Percentiles rank a stretch among this genome's conserved stretches.
Evolutionary conservation across 2,329 filamentous ascomycete species (phyloP).

Genomic region (Botryosphaeria agaves): DNA sequence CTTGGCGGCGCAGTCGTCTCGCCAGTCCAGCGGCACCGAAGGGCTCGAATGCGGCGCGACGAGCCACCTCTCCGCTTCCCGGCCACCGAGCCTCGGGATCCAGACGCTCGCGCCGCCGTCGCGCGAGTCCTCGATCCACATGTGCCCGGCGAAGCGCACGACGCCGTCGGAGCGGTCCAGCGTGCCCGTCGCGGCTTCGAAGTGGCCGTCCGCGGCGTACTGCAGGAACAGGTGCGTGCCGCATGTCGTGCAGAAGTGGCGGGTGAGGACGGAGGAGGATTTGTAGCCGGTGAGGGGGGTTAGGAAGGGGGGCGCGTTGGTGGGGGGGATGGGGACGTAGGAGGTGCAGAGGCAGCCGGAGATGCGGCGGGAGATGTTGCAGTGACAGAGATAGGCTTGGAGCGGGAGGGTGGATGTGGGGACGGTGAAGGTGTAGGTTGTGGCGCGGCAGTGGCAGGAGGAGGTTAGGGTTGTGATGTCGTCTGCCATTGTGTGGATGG

Average conservation of each 20-base stretch:
- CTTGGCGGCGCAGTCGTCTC: neutral
- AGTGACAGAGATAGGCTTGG: slow-evolving; percentile 31
- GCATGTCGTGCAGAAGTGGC: slow-evolving; percentile 34
- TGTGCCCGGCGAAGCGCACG: slow-evolving; percentile 14
- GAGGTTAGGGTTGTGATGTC: neutral
- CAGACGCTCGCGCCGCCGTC: slow-evolving; percentile 21
- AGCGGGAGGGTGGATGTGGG: slow-evolving; percentile 18
- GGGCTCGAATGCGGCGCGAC: slow-evolving; percentile 5
- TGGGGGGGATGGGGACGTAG: slow-evolving; percentile 22
- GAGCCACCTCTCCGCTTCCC: slow-evolving; percentile 12
- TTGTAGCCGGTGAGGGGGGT: slow-evolving; percentile 25
- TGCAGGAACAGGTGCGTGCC: slow-evolving; percentile 23
- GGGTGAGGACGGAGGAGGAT: slow-evolving; percentile 22
- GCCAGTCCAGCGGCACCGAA: slow-evolving; percentile 10
- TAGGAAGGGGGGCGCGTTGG: slow-evolving; percentile 14
- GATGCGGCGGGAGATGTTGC: slow-evolving; percentile 29
- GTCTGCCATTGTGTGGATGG: too few relatives aligned
- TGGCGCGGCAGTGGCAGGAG: slow-evolving; percentile 19
- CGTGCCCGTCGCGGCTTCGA: slow-evolving; percentile 13
- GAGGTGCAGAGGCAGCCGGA: slow-evolving; percentile 29
- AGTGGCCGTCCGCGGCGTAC: slow-evolving; percentile 6
- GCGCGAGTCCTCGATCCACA: slow-evolving; percentile 14
- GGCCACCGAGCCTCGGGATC: slow-evolving; percentile 10
- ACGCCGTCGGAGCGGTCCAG: slow-evolving; percentile 13
- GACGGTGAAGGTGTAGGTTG: slow-evolving; percentile 17